phyloP scores from a whole-genome alignment of 805 yeast genomes.

The Candida michaelii region DNA sequence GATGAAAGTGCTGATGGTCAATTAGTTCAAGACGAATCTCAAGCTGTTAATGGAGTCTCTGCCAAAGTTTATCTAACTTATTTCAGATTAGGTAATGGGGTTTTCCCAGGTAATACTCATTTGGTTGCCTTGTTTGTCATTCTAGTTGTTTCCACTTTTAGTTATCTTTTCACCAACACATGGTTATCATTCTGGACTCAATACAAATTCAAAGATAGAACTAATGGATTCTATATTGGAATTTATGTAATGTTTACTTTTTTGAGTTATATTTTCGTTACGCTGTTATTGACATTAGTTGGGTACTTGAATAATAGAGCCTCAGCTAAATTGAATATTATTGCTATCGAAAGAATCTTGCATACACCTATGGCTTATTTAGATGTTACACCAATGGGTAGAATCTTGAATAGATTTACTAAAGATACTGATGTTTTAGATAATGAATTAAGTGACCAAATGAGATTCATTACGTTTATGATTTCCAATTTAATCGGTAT shows the following conservation, averaged over 20 bases:
- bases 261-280: slow-evolving; percentile 44
- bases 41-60: slow-evolving; percentile 56
- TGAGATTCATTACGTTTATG: slow-evolving; percentile 60
- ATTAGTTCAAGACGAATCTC: slow-evolving; percentile 49
- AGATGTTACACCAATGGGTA: slow-evolving; percentile 86
- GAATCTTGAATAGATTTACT: slow-evolving; percentile 82
- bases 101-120: slow-evolving; percentile 26
- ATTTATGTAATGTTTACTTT: slow-evolving; percentile 63
- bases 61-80: slow-evolving; percentile 51
- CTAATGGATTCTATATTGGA: slow-evolving; percentile 68
- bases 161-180: slow-evolving; percentile 59
- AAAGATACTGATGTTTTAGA: slow-evolving; percentile 85
- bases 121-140: slow-evolving; percentile 21
- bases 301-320: slow-evolving; percentile 52
- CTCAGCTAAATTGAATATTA: slow-evolving; percentile 56
- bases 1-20: slow-evolving; percentile 24
- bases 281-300: slow-evolving; percentile 44
- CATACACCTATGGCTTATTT: slow-evolving; percentile 81
- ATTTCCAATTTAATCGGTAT: slow-evolving; percentile 59
- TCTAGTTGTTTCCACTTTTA: slow-evolving; percentile 40
- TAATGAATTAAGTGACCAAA: slow-evolving; percentile 71
- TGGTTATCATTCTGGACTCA: slow-evolving; percentile 86
- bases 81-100: slow-evolving; percentile 56
- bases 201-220: slow-evolving; percentile 45
- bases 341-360: slow-evolving; percentile 58